Evolutionary conservation across 2,329 filamentous ascomycete species (phyloP).

Genomic region (Beauveria sp.): DNA sequence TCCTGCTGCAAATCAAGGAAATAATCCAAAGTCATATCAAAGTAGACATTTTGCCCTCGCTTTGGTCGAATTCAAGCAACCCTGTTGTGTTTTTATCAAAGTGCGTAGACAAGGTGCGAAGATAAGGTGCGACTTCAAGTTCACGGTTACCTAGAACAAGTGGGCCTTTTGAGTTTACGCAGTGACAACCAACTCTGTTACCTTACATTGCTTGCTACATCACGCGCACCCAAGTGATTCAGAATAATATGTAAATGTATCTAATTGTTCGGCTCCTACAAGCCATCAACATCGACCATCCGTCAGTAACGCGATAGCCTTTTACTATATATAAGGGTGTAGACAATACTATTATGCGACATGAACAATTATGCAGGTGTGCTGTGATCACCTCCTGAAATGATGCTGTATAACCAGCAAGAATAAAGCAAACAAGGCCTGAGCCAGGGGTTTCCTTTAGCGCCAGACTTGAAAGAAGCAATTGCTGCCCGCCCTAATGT

Average conservation of each 20-base stretch:
- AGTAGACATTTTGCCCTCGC: not conserved
- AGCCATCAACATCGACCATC: not conserved
- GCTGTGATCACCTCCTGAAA: not conserved
- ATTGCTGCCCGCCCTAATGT: not conserved
- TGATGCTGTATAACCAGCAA: conserved; percentile 6
- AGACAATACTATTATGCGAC: conserved; percentile 11
- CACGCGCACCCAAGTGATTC: too few species aligned
- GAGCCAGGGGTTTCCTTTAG: not conserved
- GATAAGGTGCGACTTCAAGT: not conserved
- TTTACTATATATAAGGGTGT: conserved; percentile 6
- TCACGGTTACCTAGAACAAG: too few species aligned
- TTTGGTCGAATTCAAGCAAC: too few species aligned
- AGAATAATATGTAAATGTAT: not conserved
- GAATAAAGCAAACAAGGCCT: not conserved
- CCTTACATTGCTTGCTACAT: too few species aligned
- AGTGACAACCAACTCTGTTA: too few species aligned
- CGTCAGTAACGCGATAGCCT: not conserved
- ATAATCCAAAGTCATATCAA: not conserved
- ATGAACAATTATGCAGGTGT: conserved; percentile 2
- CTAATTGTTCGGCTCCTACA: not conserved
- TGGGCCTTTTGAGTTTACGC: too few species aligned
- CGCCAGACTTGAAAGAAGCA: not conserved
- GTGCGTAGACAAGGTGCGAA: too few species aligned
- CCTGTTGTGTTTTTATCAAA: too few species aligned
- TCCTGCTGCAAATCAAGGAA: not conserved